These are phyloP conservation scores for Scenedesmus sp. DNA, from an alignment of 163 green algal species.

Conservation along the genomic window DNA sequence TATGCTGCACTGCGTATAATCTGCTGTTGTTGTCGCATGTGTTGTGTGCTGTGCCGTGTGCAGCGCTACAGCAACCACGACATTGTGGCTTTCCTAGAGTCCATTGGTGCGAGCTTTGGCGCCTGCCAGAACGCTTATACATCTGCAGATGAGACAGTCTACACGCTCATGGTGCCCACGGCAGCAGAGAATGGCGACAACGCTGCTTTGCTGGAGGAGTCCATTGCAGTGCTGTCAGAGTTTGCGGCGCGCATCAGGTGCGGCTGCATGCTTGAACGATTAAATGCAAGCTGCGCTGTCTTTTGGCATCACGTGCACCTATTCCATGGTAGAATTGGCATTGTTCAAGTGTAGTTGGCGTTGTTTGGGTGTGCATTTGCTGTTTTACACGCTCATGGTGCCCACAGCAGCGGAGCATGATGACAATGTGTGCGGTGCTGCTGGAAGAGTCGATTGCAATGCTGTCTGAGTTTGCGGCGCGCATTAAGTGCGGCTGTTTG, in stretches of 20 bases:
- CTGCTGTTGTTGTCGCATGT: background rate
- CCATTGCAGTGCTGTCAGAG: constrained; percentile 75
- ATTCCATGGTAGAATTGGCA: too few species aligned
- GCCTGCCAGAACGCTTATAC: constrained; percentile 94
- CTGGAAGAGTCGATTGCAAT: constrained; percentile 68
- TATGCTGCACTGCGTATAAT: background rate
- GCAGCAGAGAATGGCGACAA: constrained; percentile 58
- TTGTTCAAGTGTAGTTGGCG: too few species aligned
- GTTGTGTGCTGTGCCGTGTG: background rate
- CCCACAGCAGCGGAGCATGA: constrained; percentile 52
- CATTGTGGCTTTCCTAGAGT: constrained; percentile 90
- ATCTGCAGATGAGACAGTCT: constrained; percentile 82
- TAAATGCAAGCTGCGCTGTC: too few species aligned
- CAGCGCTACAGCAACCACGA: constrained; percentile 86
- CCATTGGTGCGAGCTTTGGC: constrained; percentile 88
- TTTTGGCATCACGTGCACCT: too few species aligned
- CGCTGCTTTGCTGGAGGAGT: constrained; percentile 58
- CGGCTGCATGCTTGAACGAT: background rate
- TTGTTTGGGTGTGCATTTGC: too few species aligned
- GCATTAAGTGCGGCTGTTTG: constrained; percentile 67
- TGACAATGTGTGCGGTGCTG: constrained; percentile 38
- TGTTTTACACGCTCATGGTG: constrained; percentile 62
- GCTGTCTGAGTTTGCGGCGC: constrained; percentile 80
- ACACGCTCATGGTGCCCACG: constrained; percentile 48
- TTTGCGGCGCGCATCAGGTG: constrained; percentile 83